These are phyloP conservation scores for Yamadazyma buinensis DNA, from an alignment of 1,139 yeast genomes.

Conservation along the genomic window DNA sequence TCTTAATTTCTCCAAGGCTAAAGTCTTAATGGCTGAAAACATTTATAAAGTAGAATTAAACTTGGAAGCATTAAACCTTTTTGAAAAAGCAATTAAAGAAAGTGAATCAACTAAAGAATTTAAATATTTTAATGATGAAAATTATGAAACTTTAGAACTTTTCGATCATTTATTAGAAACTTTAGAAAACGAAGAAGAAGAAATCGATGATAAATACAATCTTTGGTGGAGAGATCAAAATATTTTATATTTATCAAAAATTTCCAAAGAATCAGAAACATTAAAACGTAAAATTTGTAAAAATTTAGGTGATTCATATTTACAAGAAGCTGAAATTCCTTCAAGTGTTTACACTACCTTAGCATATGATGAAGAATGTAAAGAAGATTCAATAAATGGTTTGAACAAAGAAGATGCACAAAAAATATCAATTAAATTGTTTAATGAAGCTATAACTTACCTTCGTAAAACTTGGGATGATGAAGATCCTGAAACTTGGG, in stretches of 20 bases:
- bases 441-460: slow-evolving; percentile 54
- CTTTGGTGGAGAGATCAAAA: slow-evolving; percentile 43
- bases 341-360: slow-evolving; percentile 52
- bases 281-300: slow-evolving; percentile 29
- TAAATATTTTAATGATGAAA: slow-evolving; percentile 32
- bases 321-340: slow-evolving; percentile 63
- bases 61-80: slow-evolving; percentile 39
- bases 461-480: slow-evolving; percentile 59
- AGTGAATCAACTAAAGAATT: slow-evolving; percentile 25
- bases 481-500: slow-evolving; percentile 80
- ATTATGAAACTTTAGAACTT: slow-evolving; percentile 49
- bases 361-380: slow-evolving; percentile 50
- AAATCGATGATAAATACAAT: slow-evolving; percentile 12
- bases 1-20: slow-evolving; percentile 52
- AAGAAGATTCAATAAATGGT: slow-evolving; percentile 27
- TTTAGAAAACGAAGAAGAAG: slow-evolving; percentile 34
- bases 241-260: slow-evolving; percentile 35
- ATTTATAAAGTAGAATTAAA: slow-evolving; percentile 19
- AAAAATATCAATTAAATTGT: slow-evolving; percentile 44
- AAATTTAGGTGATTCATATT: slow-evolving; percentile 56
- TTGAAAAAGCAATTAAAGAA: slow-evolving; percentile 41
- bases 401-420: slow-evolving; percentile 43
- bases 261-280: slow-evolving; percentile 14
- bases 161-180: slow-evolving; percentile 62
- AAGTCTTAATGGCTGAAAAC: slow-evolving; percentile 36